A percentile compares a stretch with the other conserved stretches of the same genome.
Conservation (phyloP, 2,329 filamentous ascomycete genomes). For the Xylariaceae sp. region DNA sequence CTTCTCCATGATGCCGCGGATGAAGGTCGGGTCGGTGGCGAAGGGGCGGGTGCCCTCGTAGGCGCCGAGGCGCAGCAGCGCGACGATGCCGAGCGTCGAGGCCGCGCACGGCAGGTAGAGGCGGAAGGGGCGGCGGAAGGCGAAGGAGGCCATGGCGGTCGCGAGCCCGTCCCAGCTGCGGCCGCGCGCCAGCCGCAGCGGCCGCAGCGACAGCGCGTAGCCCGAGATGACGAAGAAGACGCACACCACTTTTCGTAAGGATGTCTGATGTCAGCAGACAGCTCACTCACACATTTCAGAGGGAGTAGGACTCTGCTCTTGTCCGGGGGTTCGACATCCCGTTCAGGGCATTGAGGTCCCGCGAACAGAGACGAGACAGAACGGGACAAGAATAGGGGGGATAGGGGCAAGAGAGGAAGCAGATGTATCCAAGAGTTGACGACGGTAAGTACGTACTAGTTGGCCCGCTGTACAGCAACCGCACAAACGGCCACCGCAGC, state of each 20-base stretch:
- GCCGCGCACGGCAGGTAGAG: constrained; percentile 44
- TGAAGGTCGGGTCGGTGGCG: constrained; percentile 32
- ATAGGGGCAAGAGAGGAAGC: too few relatives aligned
- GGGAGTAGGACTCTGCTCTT: too few relatives aligned
- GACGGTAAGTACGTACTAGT: too few relatives aligned
- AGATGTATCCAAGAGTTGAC: too few relatives aligned
- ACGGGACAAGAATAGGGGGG: too few relatives aligned
- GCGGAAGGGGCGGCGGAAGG: constrained; percentile 44
- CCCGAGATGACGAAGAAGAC: constrained; percentile 57
- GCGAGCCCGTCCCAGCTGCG: constrained; percentile 28
- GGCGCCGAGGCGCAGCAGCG: constrained; percentile 35
- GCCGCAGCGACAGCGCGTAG: constrained; percentile 50
- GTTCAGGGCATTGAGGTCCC: too few relatives aligned
- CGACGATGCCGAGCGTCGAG: constrained; percentile 40
- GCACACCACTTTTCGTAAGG: too few relatives aligned
- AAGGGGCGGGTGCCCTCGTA: constrained; percentile 43
- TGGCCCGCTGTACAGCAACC: constrained; percentile 47
- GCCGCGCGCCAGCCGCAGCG: constrained; percentile 37
- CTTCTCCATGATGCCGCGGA: constrained; percentile 42
- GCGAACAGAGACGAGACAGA: too few relatives aligned
- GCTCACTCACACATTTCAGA: too few relatives aligned
- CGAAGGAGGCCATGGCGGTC: constrained; percentile 39
- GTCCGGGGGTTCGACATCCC: too few relatives aligned
- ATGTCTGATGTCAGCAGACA: too few relatives aligned
- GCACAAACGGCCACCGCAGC: constrained; percentile 45